Evolutionary conservation across 176 grass and related monocot genomes (phyloP).

Genomic region (Ensete ventricosum): DNA sequence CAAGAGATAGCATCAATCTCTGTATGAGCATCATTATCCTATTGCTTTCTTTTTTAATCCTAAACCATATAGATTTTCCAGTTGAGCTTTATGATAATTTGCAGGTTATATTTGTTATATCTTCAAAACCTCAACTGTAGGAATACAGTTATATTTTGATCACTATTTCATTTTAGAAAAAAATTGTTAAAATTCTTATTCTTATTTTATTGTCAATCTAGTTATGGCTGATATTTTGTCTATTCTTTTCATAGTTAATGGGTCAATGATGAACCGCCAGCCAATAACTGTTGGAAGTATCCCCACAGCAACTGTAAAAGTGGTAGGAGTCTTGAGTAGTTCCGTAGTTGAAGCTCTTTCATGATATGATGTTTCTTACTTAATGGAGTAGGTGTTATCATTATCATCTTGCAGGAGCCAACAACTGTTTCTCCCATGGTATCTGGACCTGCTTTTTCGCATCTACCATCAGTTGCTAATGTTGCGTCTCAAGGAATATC

Average conservation of each 20-base stretch:
- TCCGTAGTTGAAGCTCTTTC: not conserved
- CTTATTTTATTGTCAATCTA: too few species aligned
- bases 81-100: too few species aligned
- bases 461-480: conserved; percentile 46
- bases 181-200: too few species aligned
- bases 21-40: too few species aligned
- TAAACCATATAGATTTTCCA: too few species aligned
- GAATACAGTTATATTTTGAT: too few species aligned
- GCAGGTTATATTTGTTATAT: too few species aligned
- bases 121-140: too few species aligned
- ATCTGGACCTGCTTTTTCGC: conserved; percentile 47
- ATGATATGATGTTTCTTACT: not conserved
- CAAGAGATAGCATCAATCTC: too few species aligned
- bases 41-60: too few species aligned
- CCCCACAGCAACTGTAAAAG: conserved; percentile 48
- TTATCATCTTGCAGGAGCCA: conserved; percentile 44
- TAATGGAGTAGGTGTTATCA: not conserved
- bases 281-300: conserved; percentile 33
- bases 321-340: conserved; percentile 31
- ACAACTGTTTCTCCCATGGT: conserved; percentile 41
- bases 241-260: conserved; percentile 44
- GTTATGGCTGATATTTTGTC: not conserved
- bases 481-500: conserved; percentile 54
- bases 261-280: conserved; percentile 38
- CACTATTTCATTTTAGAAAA: too few species aligned